Percentiles rank a stretch among this genome's conserved stretches.
Conservation (phyloP, 495 filamentous ascomycete genomes). For the Aspergillus funiculosus region DNA sequence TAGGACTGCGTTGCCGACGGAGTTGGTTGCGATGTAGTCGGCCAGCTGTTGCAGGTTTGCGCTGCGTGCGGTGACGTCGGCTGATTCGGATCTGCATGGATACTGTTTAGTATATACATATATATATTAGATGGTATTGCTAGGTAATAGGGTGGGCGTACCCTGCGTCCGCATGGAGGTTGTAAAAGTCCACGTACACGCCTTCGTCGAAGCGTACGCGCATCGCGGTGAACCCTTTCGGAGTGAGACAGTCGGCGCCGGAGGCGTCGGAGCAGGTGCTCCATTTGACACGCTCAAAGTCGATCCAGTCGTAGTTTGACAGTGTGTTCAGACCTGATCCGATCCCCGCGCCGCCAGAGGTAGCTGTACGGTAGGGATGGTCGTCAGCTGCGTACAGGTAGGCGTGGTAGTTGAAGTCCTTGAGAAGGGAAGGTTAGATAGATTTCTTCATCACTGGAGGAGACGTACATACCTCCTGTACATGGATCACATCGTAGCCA, state of each 20-base stretch:
- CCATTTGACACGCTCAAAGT: slow-evolving; percentile 55
- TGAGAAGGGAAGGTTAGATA: background rate
- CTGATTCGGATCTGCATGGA: slow-evolving; percentile 34
- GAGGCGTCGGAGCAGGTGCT: slow-evolving; percentile 48
- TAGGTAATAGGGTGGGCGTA: too few species aligned
- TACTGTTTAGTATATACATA: too few species aligned
- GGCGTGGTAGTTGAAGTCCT: slow-evolving; percentile 62
- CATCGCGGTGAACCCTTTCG: slow-evolving; percentile 62
- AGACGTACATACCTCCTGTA: slow-evolving; percentile 46
- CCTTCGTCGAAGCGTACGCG: slow-evolving; percentile 40
- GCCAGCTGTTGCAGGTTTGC: slow-evolving; percentile 52
- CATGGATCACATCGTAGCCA: slow-evolving; percentile 53
- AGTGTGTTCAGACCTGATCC: slow-evolving; percentile 58
- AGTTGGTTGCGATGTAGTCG: slow-evolving; percentile 47
- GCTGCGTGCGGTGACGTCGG: slow-evolving; percentile 46
- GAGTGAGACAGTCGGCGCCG: slow-evolving; percentile 54
- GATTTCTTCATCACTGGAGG: too few species aligned
- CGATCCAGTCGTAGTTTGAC: slow-evolving; percentile 48
- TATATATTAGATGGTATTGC: too few species aligned
- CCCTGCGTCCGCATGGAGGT: slow-evolving; percentile 59
- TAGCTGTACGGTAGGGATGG: slow-evolving; percentile 54
- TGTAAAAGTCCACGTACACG: slow-evolving; percentile 54
- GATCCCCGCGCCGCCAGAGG: slow-evolving; percentile 54
- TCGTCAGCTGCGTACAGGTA: slow-evolving; percentile 49
- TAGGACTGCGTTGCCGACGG: slow-evolving; percentile 52